Conservation (phyloP, 2,329 filamentous ascomycete species). For the Beauveria scarabaeidicola region DNA sequence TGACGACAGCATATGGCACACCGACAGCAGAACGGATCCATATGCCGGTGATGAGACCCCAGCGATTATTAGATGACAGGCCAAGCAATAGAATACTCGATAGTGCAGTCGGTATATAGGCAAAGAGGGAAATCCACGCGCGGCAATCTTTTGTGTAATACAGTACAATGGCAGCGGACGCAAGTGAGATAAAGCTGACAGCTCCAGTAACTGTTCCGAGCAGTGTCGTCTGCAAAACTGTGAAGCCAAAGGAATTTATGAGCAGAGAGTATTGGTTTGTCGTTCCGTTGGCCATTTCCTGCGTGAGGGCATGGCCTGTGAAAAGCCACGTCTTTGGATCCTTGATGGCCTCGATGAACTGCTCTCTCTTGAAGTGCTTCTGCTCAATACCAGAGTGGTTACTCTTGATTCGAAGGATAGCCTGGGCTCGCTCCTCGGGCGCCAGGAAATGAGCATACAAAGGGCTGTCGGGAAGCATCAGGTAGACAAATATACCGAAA, state of each 20-base stretch:
- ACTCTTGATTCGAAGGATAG: constrained; percentile 22
- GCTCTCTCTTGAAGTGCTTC: constrained; percentile 25
- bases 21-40: constrained; percentile 12
- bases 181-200: constrained; percentile 10
- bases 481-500: constrained; percentile 13
- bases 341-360: constrained; percentile 22
- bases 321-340: constrained; percentile 25
- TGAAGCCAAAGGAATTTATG: constrained; percentile 36
- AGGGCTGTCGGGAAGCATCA: constrained; percentile 11
- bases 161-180: constrained; percentile 5
- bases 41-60: constrained; percentile 14
- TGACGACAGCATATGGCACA: constrained; percentile 15
- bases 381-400: constrained; percentile 27
- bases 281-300: constrained; percentile 30
- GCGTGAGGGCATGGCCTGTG: constrained; percentile 21
- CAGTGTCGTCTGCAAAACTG: constrained; percentile 25
- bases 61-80: constrained; percentile 13
- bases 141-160: constrained; percentile 9
- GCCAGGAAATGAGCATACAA: constrained; percentile 18
- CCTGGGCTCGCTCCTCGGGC: constrained; percentile 19
- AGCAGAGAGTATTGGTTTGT: constrained; percentile 34
- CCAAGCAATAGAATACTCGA: constrained; percentile 12
- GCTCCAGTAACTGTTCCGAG: constrained; percentile 13
- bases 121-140: constrained; percentile 13
- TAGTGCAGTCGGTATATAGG: constrained; percentile 12